These are phyloP conservation scores for Globisporangium paddicum DNA, from an alignment of 352 stramenopile species.

Conservation along the genomic window DNA sequence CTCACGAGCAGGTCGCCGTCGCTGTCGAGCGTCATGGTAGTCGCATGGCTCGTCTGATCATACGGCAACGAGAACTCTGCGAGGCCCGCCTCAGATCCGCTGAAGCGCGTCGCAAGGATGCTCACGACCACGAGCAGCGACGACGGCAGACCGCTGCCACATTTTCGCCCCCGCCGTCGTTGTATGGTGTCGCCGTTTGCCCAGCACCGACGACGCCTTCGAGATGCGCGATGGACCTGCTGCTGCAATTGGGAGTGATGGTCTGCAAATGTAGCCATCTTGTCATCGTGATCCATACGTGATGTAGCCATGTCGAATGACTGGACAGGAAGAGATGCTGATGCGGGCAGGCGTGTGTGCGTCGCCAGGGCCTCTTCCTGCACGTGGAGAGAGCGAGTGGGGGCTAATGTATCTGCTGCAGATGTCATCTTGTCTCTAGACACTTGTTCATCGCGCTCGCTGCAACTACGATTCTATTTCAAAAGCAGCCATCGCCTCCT, in stretches of 20 bases:
- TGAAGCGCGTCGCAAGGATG: not conserved
- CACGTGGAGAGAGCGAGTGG: not conserved
- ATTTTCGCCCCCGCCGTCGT: not conserved
- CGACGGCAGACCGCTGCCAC: not conserved
- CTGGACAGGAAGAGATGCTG: not conserved
- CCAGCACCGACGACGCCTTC: not conserved
- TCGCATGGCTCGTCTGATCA: not conserved
- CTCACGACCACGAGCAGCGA: not conserved
- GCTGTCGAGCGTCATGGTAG: not conserved
- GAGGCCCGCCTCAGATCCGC: not conserved
- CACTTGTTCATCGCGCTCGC: not conserved
- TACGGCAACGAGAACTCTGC: not conserved
- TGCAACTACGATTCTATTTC: not conserved
- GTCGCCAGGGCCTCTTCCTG: not conserved
- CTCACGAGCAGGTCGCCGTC: not conserved
- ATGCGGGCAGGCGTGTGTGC: not conserved
- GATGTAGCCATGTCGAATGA: constrained; percentile 2
- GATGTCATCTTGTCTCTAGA: not conserved
- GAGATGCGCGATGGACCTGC: not conserved
- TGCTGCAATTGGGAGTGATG: not conserved
- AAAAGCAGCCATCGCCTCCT: not conserved
- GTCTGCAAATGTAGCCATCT: not conserved
- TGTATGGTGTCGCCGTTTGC: not conserved
- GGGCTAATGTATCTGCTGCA: not conserved
- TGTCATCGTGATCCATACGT: not conserved